A percentile compares a stretch with the other conserved stretches of the same genome.
These are phyloP conservation scores for Daldinia loculata DNA, from an alignment of 495 filamentous ascomycete genomes.

Conservation along the genomic window DNA sequence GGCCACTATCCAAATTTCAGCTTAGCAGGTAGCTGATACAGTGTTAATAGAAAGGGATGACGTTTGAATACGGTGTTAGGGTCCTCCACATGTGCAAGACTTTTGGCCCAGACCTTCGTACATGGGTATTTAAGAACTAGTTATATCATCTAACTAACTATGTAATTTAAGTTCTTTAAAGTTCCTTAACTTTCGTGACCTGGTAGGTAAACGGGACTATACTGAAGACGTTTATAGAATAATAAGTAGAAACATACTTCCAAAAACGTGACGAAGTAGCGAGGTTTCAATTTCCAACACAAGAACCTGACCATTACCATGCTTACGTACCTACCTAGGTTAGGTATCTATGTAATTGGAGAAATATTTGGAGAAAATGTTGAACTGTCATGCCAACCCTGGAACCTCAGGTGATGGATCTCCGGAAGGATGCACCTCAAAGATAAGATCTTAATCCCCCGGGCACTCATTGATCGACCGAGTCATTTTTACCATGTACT, in stretches of 20 bases:
- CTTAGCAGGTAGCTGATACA: too few species aligned
- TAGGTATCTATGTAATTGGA: too few species aligned
- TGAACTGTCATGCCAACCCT: neutral
- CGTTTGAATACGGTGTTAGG: too few species aligned
- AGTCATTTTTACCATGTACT: slow-evolving; percentile 5
- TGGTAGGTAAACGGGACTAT: neutral
- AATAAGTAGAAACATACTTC: neutral
- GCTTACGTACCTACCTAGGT: neutral
- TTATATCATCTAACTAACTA: neutral
- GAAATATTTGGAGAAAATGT: neutral
- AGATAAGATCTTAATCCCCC: slow-evolving; percentile 17
- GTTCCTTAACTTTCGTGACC: neutral
- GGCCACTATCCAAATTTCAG: too few species aligned
- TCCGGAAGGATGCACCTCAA: neutral
- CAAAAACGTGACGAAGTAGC: neutral
- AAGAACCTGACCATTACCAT: neutral
- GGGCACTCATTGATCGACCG: neutral
- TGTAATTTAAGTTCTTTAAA: neutral
- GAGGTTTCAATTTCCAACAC: neutral
- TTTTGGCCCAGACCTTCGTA: too few species aligned
- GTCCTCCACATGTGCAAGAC: too few species aligned
- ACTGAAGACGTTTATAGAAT: neutral
- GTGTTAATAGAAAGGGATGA: too few species aligned
- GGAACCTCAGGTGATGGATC: neutral
- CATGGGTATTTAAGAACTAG: neutral